A percentile compares a stretch with the other conserved stretches of the same genome.
These are phyloP conservation scores for Psophocarpus tetragonolobus DNA, from an alignment of 306 rosid species.

Conservation along the genomic window DNA sequence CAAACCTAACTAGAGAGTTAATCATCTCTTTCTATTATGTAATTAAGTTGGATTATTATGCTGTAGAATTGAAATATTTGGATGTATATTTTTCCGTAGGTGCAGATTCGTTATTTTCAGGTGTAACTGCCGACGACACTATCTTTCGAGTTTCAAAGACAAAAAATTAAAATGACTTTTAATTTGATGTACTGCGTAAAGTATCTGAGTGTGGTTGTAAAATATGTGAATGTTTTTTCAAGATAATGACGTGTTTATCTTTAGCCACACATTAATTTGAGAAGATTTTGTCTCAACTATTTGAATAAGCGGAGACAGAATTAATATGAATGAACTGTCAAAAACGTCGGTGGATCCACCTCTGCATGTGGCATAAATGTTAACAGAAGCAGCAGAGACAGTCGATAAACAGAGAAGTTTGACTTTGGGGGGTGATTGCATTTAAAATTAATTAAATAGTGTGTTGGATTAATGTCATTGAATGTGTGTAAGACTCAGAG, in stretches of 20 bases:
- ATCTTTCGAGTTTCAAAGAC: too few species aligned
- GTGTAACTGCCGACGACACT: background rate
- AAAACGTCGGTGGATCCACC: background rate
- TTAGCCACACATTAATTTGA: background rate
- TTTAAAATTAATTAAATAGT: too few species aligned
- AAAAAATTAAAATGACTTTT: too few species aligned
- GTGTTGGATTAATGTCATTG: too few species aligned
- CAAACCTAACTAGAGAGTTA: background rate
- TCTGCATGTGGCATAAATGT: background rate
- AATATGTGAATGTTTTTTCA: background rate
- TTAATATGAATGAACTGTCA: background rate
- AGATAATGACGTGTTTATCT: background rate
- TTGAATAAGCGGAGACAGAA: background rate
- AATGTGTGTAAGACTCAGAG: too few species aligned
- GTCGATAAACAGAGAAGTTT: background rate
- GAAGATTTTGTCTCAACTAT: background rate
- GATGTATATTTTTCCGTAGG: background rate
- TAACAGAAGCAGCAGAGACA: background rate
- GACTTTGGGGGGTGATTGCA: background rate
- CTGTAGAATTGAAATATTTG: background rate
- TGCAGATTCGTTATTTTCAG: background rate
- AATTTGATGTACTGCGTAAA: background rate
- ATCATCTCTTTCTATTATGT: background rate
- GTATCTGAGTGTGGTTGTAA: background rate
- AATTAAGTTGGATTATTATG: background rate